phyloP scores from a whole-genome alignment of 495 filamentous ascomycete species.

The Aspergillus ostianus region DNA sequence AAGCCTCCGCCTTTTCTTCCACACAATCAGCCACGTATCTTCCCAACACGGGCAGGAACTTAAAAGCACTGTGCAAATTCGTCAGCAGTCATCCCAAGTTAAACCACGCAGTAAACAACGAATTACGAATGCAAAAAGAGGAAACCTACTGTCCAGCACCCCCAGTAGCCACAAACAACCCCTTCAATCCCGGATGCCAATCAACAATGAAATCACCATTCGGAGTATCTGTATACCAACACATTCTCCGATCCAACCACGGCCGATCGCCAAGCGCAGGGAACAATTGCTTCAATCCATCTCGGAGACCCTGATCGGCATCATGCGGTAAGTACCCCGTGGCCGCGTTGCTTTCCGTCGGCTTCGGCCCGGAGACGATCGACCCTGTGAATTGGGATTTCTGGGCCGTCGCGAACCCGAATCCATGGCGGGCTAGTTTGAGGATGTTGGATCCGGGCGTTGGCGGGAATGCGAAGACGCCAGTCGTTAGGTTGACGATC shows the following conservation, averaged over 20 bases:
- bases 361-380: slow-evolving; percentile 29
- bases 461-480: slow-evolving; percentile 75
- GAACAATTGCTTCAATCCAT: slow-evolving; percentile 56
- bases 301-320: slow-evolving; percentile 54
- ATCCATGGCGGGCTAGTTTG: slow-evolving; percentile 74
- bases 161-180: slow-evolving; percentile 72
- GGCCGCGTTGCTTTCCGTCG: slow-evolving; percentile 29
- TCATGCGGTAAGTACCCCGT: slow-evolving; percentile 50
- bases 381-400: slow-evolving; percentile 12
- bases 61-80: slow-evolving; percentile 55
- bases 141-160: slow-evolving; percentile 64
- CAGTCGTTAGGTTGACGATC: slow-evolving; percentile 67
- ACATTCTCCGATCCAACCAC: slow-evolving; percentile 47
- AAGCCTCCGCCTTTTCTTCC: slow-evolving; percentile 41
- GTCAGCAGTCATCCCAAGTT: slow-evolving; percentile 4
- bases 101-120: background rate
- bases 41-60: slow-evolving; percentile 77
- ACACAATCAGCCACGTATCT: slow-evolving; percentile 65
- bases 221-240: slow-evolving; percentile 60
- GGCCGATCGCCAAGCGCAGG: slow-evolving; percentile 57
- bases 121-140: background rate
- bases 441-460: slow-evolving; percentile 47
- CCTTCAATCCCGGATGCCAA: slow-evolving; percentile 60
- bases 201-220: slow-evolving; percentile 72
- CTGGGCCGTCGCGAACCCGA: slow-evolving; percentile 60